A percentile compares a stretch with the other conserved stretches of the same genome.
These are phyloP conservation scores for Aleurites moluccanus DNA, from an alignment of 441 rosid genomes.

Conservation along the genomic window DNA sequence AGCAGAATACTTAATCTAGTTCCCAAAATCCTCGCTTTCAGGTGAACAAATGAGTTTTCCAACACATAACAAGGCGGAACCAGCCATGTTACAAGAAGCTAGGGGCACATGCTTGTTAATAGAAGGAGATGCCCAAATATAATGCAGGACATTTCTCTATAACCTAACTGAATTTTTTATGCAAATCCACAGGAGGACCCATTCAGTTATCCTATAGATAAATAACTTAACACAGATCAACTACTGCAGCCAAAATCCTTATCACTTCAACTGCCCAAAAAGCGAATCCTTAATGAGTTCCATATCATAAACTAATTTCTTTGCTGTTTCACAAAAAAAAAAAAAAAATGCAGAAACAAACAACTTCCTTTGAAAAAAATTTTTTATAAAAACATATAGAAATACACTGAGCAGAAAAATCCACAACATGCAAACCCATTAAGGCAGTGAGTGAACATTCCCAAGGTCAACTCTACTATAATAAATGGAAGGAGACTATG, in stretches of 20 bases:
- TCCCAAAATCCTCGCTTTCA: neutral
- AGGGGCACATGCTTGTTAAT: neutral
- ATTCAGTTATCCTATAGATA: neutral
- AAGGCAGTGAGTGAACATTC: conserved; percentile 20
- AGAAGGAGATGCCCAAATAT: conserved; percentile 7
- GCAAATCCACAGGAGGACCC: neutral
- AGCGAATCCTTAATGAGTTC: conserved; percentile 10
- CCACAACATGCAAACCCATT: conserved; percentile 1
- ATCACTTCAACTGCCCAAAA: neutral
- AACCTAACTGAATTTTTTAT: neutral
- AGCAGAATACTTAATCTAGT: neutral
- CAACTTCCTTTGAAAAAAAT: neutral
- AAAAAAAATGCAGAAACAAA: conserved; percentile 17
- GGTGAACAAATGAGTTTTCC: neutral
- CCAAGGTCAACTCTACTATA: neutral
- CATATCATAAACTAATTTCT: conserved; percentile 15
- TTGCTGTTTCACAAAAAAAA: conserved; percentile 6
- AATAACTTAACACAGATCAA: conserved; percentile 5
- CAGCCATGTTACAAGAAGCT: neutral
- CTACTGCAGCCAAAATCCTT: neutral
- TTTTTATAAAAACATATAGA: neutral
- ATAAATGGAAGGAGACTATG: neutral
- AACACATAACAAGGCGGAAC: neutral
- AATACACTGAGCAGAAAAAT: conserved; percentile 1
- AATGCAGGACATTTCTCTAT: neutral